These are phyloP conservation scores for Ogataea minuta DNA, from an alignment of 805 yeast species.

Conservation along the genomic window DNA sequence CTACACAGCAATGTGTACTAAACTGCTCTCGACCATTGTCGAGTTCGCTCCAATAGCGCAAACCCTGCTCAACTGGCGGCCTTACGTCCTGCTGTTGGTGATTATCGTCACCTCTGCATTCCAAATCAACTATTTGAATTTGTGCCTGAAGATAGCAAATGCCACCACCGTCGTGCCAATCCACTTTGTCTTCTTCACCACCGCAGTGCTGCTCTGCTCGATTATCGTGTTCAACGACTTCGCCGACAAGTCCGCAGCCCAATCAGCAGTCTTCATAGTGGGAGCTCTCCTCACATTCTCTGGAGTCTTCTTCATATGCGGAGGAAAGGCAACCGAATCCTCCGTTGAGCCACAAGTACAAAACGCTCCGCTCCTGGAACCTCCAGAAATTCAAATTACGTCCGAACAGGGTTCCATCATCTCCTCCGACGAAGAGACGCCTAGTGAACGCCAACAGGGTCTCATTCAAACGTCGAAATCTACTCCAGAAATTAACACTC, in stretches of 20 bases:
- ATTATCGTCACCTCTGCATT: constrained; percentile 39
- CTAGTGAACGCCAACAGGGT: constrained; percentile 1
- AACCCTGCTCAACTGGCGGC: constrained; percentile 27
- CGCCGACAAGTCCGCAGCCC: constrained; percentile 25
- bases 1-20: constrained; percentile 45
- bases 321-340: constrained; percentile 11
- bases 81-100: constrained; percentile 34
- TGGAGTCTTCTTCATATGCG: constrained; percentile 42
- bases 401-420: constrained; percentile 12
- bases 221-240: constrained; percentile 42
- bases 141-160: constrained; percentile 39
- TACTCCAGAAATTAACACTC: constrained; percentile 17
- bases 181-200: constrained; percentile 47
- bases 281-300: constrained; percentile 39
- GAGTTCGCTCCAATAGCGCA: constrained; percentile 26
- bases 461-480: constrained; percentile 21
- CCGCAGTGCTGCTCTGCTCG: constrained; percentile 43
- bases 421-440: constrained; percentile 9
- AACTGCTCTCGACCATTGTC: constrained; percentile 37
- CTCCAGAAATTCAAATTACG: background rate
- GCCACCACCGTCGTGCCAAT: constrained; percentile 49
- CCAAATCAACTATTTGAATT: constrained; percentile 40
- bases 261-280: constrained; percentile 26
- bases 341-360: constrained; percentile 1
- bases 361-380: background rate